Evolutionary conservation across 108 stramenopile genomes (phyloP).

Genomic region (Pseudonitzschia multistriata): DNA sequence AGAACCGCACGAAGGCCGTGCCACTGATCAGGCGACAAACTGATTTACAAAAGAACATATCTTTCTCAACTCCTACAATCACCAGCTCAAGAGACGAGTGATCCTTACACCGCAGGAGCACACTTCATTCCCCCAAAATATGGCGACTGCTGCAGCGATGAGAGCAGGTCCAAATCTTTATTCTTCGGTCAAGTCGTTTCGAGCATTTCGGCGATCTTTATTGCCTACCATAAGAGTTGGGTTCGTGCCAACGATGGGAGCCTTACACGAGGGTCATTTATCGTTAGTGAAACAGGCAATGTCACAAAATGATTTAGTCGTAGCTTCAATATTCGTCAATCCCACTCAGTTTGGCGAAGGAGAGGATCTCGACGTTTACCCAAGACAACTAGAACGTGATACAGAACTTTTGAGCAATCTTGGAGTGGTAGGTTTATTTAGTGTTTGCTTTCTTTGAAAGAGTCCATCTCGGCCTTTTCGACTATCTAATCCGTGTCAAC

Average conservation of each 20-base stretch:
- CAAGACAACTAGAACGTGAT: conserved; percentile 87
- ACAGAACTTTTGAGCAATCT: conserved; percentile 50
- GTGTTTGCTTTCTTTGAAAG: background rate
- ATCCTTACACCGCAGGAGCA: too few relatives aligned
- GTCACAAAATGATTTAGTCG: conserved; percentile 76
- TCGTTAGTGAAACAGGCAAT: conserved; percentile 74
- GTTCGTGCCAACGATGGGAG: conserved; percentile 99
- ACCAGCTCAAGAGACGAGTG: too few relatives aligned
- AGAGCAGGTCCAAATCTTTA: conserved; percentile 30
- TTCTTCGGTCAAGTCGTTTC: conserved; percentile 39
- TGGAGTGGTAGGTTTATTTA: conserved; percentile 60
- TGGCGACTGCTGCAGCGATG: conserved; percentile 12
- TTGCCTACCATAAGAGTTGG: conserved; percentile 54
- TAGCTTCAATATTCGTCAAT: conserved; percentile 97
- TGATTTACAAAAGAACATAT: too few relatives aligned
- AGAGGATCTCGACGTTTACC: conserved; percentile 96
- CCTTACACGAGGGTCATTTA: conserved; percentile 94
- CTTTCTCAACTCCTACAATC: too few relatives aligned
- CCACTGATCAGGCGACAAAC: too few relatives aligned
- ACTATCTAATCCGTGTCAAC: background rate
- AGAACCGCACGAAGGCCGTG: too few relatives aligned
- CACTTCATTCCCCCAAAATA: too few relatives aligned
- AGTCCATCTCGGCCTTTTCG: background rate
- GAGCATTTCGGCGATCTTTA: conserved; percentile 32
- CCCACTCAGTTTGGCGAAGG: conserved; percentile 93